Evolutionary conservation across 345 rosid genomes (phyloP), one percentile per base, ranked within the genome.

Genomic region (Orychophragmus violaceus): DNA sequence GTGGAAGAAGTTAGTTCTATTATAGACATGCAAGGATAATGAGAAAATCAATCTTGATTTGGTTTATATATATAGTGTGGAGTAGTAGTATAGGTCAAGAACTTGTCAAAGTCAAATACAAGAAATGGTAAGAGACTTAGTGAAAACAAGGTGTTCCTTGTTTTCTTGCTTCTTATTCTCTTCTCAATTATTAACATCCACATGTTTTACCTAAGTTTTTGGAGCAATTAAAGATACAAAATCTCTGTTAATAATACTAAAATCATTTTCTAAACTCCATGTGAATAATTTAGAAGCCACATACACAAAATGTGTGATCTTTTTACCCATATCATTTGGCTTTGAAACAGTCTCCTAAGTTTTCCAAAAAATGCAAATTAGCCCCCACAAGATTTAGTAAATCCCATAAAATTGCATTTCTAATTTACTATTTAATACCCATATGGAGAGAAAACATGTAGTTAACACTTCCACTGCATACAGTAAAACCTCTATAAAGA

Each of bases 131-230:
- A 71, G 52, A 64, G 35, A 71, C 59, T 56, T 7, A 46, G 70
- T 71, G 65, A 70, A 59, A 63, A 33, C 57, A 71, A 22, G 69
- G 75, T 71, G 64, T 55, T 54, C 64, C 76, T 33, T 54, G 69
- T 53, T 70, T 70, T 68, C 39, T 35, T 68, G 65, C 65, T 58
- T 68, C 82, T 42, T 80, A 84, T 9, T 84, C 85, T 63, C 62
- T 55, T 63, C 12, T 53, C 11, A 41, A 32, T 64, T 64, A 30
- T 36, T 58, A 27, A 71, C 24, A 7, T 5, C 59, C 76, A 71
- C 65, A 64, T 64, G 52, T 71, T 56, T 71, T n/a, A 13, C 70
- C 70, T 71, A 71, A 27, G 64, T 63, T 55, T 35, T 21, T 63
- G 69, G 75, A 56, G 51, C 2, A 35, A 32, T 53, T 16, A 22